Evolutionary conservation across 75 land plant genomes (phyloP).

Genomic region (Azolla pinnata): DNA sequence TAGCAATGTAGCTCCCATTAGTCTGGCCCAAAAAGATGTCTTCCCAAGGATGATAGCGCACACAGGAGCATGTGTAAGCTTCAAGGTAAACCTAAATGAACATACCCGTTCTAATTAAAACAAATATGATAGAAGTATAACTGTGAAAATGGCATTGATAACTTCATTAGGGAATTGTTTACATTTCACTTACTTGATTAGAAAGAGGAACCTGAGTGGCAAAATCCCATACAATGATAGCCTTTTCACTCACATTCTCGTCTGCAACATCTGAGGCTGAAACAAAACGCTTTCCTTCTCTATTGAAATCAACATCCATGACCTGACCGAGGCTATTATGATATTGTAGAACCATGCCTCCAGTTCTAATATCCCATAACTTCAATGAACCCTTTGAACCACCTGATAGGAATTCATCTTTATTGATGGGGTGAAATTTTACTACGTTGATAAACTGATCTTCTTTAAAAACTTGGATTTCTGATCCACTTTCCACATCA

Average conservation of each 20-base stretch:
- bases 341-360: conserved; percentile 44
- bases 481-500: conserved; percentile 67
- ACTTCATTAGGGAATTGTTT: too few species aligned
- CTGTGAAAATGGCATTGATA: too few species aligned
- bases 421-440: conserved; percentile 52
- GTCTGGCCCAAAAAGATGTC: conserved; percentile 71
- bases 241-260: conserved; percentile 61
- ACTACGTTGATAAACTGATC: conserved; percentile 53
- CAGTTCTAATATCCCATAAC: conserved; percentile 72
- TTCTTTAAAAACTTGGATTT: conserved; percentile 50
- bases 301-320: conserved; percentile 65
- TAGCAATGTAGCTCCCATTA: conserved; percentile 81
- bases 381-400: conserved; percentile 61
- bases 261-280: conserved; percentile 65
- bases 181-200: conserved; percentile 49
- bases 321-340: conserved; percentile 54
- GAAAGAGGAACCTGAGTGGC: conserved; percentile 65
- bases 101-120: too few species aligned
- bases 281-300: conserved; percentile 54
- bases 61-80: conserved; percentile 78
- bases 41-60: conserved; percentile 67
- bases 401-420: conserved; percentile 61
- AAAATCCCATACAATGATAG: conserved; percentile 83
- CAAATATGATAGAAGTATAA: too few species aligned
- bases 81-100: conserved; percentile 86